Conservation (phyloP, 2,329 filamentous ascomycete species). For the Cryphonectria radicalis region DNA sequence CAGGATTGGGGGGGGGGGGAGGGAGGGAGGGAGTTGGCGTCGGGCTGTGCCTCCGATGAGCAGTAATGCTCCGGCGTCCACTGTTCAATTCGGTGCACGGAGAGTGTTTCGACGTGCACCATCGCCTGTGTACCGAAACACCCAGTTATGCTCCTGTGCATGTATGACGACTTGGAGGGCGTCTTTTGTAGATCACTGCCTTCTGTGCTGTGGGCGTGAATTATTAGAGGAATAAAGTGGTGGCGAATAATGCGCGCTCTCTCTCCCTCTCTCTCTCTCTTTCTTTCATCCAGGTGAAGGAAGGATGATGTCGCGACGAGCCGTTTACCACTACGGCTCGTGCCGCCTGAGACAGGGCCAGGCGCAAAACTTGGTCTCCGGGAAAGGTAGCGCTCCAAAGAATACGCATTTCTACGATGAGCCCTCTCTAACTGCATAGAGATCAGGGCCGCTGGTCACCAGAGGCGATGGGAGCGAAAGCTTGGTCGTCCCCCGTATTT, state of each 20-base stretch:
- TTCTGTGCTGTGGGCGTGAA: slow-evolving; percentile 4
- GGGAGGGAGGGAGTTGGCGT: neutral
- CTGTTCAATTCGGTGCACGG: neutral
- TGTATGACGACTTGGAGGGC: neutral
- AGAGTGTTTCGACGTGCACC: neutral
- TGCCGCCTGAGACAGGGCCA: slow-evolving; percentile 21
- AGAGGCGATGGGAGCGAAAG: slow-evolving; percentile 4
- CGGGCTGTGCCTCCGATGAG: slow-evolving; percentile 8
- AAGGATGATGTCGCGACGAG: slow-evolving; percentile 17
- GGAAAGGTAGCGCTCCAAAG: neutral
- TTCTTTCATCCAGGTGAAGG: neutral
- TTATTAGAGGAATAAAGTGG: neutral
- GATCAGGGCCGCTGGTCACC: neutral
- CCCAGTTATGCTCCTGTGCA: neutral
- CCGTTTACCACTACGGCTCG: slow-evolving; percentile 22
- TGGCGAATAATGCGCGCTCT: neutral
- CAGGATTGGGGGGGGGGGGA: neutral
- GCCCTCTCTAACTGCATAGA: slow-evolving; percentile 2
- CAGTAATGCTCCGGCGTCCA: neutral
- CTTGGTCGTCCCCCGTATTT: slow-evolving; percentile 1
- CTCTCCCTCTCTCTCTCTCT: neutral
- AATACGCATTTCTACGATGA: neutral
- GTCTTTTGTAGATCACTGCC: neutral
- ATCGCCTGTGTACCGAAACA: neutral
- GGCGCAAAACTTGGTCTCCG: neutral